Conservation (phyloP, 305 asterid genomes). For the Solanum aculeatissimum region DNA sequence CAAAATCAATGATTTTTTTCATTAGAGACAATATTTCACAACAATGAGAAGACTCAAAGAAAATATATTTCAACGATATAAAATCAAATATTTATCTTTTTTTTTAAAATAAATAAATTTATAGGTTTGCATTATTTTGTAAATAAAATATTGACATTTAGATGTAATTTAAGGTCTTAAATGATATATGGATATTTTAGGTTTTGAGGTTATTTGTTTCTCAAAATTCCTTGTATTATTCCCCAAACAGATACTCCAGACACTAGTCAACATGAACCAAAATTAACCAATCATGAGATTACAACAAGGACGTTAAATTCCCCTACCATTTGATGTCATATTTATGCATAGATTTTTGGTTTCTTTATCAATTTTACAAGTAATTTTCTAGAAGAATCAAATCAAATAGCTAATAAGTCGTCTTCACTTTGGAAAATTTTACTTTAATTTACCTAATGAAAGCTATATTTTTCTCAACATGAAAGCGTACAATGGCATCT, state of each 20-base stretch:
- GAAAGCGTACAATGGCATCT: not conserved
- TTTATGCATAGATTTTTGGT: not conserved
- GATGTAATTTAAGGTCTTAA: too few species aligned
- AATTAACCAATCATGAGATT: not conserved
- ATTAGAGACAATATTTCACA: too few species aligned
- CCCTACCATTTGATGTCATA: not conserved
- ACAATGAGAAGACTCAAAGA: too few species aligned
- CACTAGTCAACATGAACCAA: not conserved
- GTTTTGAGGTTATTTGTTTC: not conserved
- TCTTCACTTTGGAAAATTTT: not conserved
- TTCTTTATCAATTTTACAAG: not conserved
- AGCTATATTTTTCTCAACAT: not conserved
- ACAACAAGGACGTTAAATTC: not conserved
- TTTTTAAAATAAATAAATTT: too few species aligned
- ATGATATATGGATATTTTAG: too few species aligned
- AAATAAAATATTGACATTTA: too few species aligned
- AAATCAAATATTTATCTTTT: too few species aligned
- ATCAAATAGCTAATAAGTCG: not conserved
- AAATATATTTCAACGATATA: too few species aligned
- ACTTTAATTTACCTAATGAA: not conserved
- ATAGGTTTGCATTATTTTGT: too few species aligned
- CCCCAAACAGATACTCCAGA: not conserved
- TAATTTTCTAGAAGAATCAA: not conserved
- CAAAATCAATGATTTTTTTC: too few species aligned
- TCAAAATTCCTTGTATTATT: not conserved